These are phyloP conservation scores for Hypericum androsaemum DNA, from an alignment of 345 rosid species.

Conservation along the genomic window DNA sequence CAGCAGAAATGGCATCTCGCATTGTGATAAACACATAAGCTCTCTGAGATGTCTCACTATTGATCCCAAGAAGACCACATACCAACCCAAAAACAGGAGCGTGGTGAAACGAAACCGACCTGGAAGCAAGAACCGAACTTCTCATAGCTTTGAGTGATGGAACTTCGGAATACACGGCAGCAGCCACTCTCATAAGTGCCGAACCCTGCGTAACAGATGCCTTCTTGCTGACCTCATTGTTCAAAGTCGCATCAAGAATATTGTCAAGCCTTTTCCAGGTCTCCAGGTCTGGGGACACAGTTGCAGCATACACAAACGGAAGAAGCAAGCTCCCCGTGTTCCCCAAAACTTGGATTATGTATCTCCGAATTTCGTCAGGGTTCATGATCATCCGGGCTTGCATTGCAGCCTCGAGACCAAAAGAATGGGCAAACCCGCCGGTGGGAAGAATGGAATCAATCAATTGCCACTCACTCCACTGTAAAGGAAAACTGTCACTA, in stretches of 20 bases:
- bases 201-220: conserved; percentile 77
- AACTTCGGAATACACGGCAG: conserved; percentile 50
- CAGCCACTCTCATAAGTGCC: conserved; percentile 66
- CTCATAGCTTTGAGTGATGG: conserved; percentile 48
- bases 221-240: conserved; percentile 59
- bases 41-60: conserved; percentile 52
- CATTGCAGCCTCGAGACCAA: conserved; percentile 77
- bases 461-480: conserved; percentile 93
- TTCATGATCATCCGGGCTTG: conserved; percentile 45
- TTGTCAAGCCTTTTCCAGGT: conserved; percentile 45
- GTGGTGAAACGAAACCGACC: conserved; percentile 45
- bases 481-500: conserved; percentile 11
- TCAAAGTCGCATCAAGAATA: conserved; percentile 54
- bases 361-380: conserved; percentile 41
- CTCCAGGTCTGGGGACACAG: conserved; percentile 31
- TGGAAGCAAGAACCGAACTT: conserved; percentile 28
- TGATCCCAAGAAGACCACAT: conserved; percentile 66
- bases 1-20: conserved; percentile 77
- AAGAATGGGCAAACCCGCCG: conserved; percentile 84
- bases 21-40: conserved; percentile 64
- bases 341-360: conserved; percentile 41
- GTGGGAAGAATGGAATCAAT: conserved; percentile 87
- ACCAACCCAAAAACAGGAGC: conserved; percentile 76
- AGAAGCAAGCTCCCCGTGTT: conserved; percentile 69
- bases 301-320: conserved; percentile 61